Evolutionary conservation across 345 rosid genomes (phyloP), one percentile per base, ranked within the genome.

Genomic region (Citrus medica): DNA sequence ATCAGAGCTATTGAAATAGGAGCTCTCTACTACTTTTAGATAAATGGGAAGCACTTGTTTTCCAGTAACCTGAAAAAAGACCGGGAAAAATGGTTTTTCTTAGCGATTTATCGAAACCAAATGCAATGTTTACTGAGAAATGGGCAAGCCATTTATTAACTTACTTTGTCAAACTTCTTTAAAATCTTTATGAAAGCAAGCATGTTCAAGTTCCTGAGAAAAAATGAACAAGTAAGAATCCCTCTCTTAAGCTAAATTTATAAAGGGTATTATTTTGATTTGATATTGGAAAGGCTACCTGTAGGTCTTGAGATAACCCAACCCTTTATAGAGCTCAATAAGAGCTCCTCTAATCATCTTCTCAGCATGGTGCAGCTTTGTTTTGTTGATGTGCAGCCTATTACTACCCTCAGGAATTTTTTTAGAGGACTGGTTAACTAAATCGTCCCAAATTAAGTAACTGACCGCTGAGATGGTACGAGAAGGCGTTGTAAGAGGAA

Each of bases 131-230:
- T 5, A 13, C 48, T 28, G 55, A 63, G 33, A 16, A 16, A 46
- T 14, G 13, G n/a, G 63, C 1, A 46, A 24, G 30, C 48, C 7
- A 46, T 64, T 24, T 27, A 53, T 59, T 66, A 1, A 76, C 84
- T 85, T 83, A 93, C 99, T 86, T 94, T 97, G 79, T 94, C 96
- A 66, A 97, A 94, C 78, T 97, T 97, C 89, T 92, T 97, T 87
- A 97, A 82, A 79, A 97, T 97, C 87, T 97, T 97, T 51, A 93
- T 86, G 71, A 94, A 97, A 86, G 99, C 98, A 78, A 97, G 90
- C 94, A 92, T 81, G 89, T 97, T 97, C 89, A 97, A 88, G 91
- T 92, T 89, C 92, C 99, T 91, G 92, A 38, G 37, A 84, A 85
- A 60, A 63, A 32, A 74, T n/a, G 24, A 48, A 71, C 9, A 65